Evolutionary conservation across 768 basidiomycete species (phyloP).

Genomic region (Russula virescens): DNA sequence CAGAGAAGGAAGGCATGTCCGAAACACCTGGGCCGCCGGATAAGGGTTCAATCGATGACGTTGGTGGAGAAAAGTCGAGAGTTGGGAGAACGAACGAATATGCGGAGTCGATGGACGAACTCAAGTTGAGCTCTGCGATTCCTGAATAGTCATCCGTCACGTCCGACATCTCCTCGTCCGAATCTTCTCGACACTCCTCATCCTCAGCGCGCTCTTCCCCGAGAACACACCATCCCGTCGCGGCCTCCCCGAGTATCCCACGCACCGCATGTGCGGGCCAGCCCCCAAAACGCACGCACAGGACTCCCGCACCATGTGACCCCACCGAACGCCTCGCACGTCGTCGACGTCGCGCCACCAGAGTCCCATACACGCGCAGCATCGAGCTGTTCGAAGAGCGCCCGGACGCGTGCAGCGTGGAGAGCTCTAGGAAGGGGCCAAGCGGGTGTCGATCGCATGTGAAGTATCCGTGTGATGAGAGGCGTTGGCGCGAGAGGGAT

Average conservation of each 20-base stretch:
- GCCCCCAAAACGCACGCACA: slow-evolving; percentile 66
- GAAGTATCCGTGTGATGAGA: slow-evolving; percentile 31
- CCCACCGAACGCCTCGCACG: slow-evolving; percentile 57
- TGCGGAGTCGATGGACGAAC: slow-evolving; percentile 44
- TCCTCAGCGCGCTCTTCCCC: slow-evolving; percentile 44
- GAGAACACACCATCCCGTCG: slow-evolving; percentile 69
- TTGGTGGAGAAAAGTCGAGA: slow-evolving; percentile 62
- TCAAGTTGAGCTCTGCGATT: slow-evolving; percentile 13
- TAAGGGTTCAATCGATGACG: slow-evolving; percentile 20
- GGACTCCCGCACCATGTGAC: slow-evolving; percentile 58
- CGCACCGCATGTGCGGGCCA: slow-evolving; percentile 66
- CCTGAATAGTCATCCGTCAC: not conserved
- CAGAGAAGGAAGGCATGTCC: too few species aligned
- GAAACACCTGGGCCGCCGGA: too few species aligned
- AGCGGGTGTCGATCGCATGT: slow-evolving; percentile 32
- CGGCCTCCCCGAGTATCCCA: slow-evolving; percentile 62
- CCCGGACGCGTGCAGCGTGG: slow-evolving; percentile 53
- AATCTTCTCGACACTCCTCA: not conserved
- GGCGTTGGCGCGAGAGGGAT: slow-evolving; percentile 77
- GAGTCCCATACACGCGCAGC: slow-evolving; percentile 61
- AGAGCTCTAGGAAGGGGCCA: slow-evolving; percentile 51
- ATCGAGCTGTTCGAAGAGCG: slow-evolving; percentile 68
- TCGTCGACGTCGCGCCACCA: slow-evolving; percentile 29
- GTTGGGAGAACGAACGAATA: slow-evolving; percentile 75
- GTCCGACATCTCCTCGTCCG: slow-evolving; percentile 27